A percentile compares a stretch with the other conserved stretches of the same genome.
Conservation (phyloP, 306 rosid species). For the Benincasa hispida region DNA sequence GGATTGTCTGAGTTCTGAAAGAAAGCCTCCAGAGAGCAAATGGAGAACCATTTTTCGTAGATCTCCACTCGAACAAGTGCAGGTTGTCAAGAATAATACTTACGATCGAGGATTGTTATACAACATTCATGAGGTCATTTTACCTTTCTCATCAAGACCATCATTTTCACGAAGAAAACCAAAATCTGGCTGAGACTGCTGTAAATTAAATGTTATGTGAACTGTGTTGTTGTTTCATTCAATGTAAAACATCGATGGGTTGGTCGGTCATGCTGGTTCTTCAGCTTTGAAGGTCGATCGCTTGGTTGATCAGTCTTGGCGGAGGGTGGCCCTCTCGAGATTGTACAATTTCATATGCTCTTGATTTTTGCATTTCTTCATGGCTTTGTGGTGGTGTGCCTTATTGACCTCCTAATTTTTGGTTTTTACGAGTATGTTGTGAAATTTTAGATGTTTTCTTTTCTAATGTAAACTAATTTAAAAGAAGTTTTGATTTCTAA, state of each 20-base stretch:
- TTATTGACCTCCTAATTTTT: neutral
- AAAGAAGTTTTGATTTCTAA: neutral
- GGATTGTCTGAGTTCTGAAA: constrained; percentile 34
- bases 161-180: constrained; percentile 31
- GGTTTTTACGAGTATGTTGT: neutral
- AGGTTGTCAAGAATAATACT: constrained; percentile 47
- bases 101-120: constrained; percentile 55
- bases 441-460: neutral
- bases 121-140: constrained; percentile 53
- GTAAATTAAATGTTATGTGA: neutral
- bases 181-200: constrained; percentile 39
- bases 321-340: neutral
- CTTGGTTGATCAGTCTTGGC: neutral
- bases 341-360: neutral
- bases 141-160: constrained; percentile 48
- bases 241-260: neutral
- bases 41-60: constrained; percentile 55
- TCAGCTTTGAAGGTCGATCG: neutral
- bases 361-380: neutral
- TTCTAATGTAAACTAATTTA: neutral
- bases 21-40: constrained; percentile 42
- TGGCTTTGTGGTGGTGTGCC: neutral
- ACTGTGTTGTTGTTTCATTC: neutral
- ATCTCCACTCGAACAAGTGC: constrained; percentile 48
- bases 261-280: neutral